These are phyloP conservation scores for Botrytis porri DNA, from an alignment of 2,329 filamentous ascomycete genomes.

Conservation along the genomic window DNA sequence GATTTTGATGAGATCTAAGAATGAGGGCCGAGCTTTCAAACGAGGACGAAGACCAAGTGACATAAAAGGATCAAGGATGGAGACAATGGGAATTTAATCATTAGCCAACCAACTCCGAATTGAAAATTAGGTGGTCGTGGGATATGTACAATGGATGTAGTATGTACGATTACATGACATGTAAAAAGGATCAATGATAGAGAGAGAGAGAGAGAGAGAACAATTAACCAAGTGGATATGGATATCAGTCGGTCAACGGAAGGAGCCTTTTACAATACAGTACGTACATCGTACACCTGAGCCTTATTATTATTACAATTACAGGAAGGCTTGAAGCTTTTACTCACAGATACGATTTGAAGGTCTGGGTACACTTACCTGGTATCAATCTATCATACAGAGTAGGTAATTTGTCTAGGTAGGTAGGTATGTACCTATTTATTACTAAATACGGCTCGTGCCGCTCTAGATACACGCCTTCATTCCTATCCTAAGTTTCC, in stretches of 20 bases:
- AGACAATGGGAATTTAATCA: background rate
- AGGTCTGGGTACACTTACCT: background rate
- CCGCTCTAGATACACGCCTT: background rate
- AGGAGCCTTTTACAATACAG: background rate
- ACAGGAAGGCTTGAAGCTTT: background rate
- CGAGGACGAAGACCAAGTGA: constrained; percentile 46
- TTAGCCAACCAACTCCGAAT: background rate
- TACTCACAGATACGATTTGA: background rate
- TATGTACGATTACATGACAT: background rate
- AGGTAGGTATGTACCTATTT: too few relatives aligned
- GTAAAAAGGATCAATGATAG: background rate
- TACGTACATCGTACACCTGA: background rate
- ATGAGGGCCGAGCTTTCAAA: constrained; percentile 57
- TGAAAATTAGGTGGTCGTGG: background rate
- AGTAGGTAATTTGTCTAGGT: too few relatives aligned
- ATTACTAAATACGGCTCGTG: background rate
- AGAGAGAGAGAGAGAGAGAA: background rate
- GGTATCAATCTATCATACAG: too few relatives aligned
- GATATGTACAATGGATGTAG: background rate
- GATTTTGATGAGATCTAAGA: constrained; percentile 58
- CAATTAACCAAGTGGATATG: background rate
- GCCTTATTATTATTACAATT: background rate
- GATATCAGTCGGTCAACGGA: constrained; percentile 2
- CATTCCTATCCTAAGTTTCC: background rate
- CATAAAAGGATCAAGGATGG: constrained; percentile 29